phyloP scores from a whole-genome alignment of 2,329 filamentous ascomycete species.

The Cadophora malorum region DNA sequence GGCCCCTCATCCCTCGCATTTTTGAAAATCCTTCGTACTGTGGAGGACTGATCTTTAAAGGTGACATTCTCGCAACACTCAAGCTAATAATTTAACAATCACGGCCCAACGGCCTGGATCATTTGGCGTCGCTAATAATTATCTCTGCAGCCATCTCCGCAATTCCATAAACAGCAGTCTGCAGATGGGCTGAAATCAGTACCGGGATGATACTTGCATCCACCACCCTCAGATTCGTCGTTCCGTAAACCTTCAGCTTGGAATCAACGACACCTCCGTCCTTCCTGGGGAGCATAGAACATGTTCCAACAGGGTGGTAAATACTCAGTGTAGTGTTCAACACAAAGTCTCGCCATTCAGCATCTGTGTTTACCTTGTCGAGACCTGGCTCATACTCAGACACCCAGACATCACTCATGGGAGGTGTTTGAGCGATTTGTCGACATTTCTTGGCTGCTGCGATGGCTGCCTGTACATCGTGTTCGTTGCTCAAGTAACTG shows the following conservation, averaged over 20 bases:
- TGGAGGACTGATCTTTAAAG: too few species aligned
- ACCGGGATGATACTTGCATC: conserved; percentile 40
- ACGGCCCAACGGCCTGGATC: background rate
- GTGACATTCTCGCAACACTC: too few species aligned
- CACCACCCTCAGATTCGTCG: conserved; percentile 32
- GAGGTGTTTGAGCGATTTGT: conserved; percentile 31
- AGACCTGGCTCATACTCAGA: conserved; percentile 38
- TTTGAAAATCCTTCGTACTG: too few species aligned
- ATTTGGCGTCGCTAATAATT: conserved; percentile 19
- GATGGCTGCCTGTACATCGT: conserved; percentile 53
- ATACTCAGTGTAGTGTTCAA: conserved; percentile 28
- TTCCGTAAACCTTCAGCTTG: conserved; percentile 35
- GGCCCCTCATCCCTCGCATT: too few species aligned
- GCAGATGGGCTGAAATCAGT: conserved; percentile 31
- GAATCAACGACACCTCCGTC: conserved; percentile 36
- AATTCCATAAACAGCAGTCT: conserved; percentile 35
- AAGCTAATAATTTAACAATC: too few species aligned
- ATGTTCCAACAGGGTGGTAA: conserved; percentile 35
- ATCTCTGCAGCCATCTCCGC: conserved; percentile 37
- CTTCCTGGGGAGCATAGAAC: conserved; percentile 34
- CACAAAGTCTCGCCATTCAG: conserved; percentile 30
- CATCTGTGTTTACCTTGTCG: conserved; percentile 29
- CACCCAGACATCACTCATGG: conserved; percentile 31
- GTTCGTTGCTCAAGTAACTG: conserved; percentile 58
- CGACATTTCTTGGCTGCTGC: conserved; percentile 33